These are phyloP conservation scores for Kwoniella heveanensis DNA, from an alignment of 768 basidiomycete species.

Conservation along the genomic window DNA sequence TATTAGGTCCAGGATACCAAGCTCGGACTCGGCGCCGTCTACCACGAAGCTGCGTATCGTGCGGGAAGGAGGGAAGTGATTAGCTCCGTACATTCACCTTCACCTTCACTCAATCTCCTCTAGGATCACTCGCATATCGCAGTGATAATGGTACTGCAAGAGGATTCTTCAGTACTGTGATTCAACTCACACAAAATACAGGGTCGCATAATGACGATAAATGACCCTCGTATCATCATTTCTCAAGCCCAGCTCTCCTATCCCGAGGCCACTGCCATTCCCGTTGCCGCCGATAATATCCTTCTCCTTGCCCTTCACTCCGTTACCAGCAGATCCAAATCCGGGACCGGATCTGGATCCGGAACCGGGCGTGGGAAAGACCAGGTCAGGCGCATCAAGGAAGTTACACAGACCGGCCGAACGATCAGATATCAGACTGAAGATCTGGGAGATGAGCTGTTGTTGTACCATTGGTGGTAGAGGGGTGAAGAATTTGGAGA, in stretches of 20 bases:
- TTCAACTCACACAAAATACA: slow-evolving; percentile 82
- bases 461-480: slow-evolving; percentile 47
- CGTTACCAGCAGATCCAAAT: too few species aligned
- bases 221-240: slow-evolving; percentile 71
- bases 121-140: too few species aligned
- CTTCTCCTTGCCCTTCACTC: slow-evolving; percentile 22
- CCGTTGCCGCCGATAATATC: slow-evolving; percentile 6
- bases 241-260: not conserved
- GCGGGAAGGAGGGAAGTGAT: too few species aligned
- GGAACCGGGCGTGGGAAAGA: slow-evolving; percentile 38
- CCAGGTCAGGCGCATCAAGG: slow-evolving; percentile 67
- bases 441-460: slow-evolving; percentile 79
- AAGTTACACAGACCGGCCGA: slow-evolving; percentile 90
- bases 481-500: slow-evolving; percentile 57
- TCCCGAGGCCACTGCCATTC: not conserved
- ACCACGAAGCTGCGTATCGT: slow-evolving; percentile 69
- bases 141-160: too few species aligned
- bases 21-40: slow-evolving; percentile 91
- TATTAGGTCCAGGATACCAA: slow-evolving; percentile 92
- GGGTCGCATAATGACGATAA: slow-evolving; percentile 91
- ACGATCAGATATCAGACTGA: slow-evolving; percentile 78
- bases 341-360: not conserved
- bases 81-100: too few species aligned
- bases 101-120: too few species aligned
- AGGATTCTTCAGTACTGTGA: too few species aligned